phyloP scores from a whole-genome alignment of 306 rosid genomes.

The Hippophae gyantsensis region DNA sequence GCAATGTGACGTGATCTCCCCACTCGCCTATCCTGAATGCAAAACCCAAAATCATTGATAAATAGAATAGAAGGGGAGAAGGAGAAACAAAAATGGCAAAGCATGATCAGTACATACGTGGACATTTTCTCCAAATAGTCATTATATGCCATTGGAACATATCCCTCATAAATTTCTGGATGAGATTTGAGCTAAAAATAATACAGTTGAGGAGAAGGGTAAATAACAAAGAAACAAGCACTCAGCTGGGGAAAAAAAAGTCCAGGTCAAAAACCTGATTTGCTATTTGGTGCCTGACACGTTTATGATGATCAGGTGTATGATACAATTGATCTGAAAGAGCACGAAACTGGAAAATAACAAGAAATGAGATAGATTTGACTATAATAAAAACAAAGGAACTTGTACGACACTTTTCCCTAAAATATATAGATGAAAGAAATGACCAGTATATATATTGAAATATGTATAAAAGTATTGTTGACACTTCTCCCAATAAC shows the following conservation, averaged over 20 bases:
- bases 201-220: conserved; percentile 12
- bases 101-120: conserved; percentile 25
- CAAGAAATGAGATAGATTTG: conserved; percentile 6
- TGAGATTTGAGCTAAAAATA: conserved; percentile 56
- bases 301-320: conserved; percentile 50
- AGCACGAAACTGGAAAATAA: conserved; percentile 58
- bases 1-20: conserved; percentile 94
- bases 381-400: neutral
- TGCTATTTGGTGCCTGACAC: conserved; percentile 54
- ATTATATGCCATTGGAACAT: conserved; percentile 74
- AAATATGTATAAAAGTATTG: too few species aligned
- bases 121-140: conserved; percentile 76
- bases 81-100: conserved; percentile 1
- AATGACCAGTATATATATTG: too few species aligned
- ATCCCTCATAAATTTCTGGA: conserved; percentile 74
- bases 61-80: neutral
- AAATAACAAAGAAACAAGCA: conserved; percentile 14
- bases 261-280: conserved; percentile 48
- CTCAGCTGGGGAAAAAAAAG: conserved; percentile 8
- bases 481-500: too few species aligned
- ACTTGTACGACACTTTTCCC: too few species aligned
- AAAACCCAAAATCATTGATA: conserved; percentile 5
- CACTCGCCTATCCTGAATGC: conserved; percentile 75
- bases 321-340: conserved; percentile 67
- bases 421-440: too few species aligned